A percentile compares a stretch with the other conserved stretches of the same genome.
Evolutionary conservation across 352 stramenopile genomes (phyloP).

Genomic region (Phytophthora crassamura): DNA sequence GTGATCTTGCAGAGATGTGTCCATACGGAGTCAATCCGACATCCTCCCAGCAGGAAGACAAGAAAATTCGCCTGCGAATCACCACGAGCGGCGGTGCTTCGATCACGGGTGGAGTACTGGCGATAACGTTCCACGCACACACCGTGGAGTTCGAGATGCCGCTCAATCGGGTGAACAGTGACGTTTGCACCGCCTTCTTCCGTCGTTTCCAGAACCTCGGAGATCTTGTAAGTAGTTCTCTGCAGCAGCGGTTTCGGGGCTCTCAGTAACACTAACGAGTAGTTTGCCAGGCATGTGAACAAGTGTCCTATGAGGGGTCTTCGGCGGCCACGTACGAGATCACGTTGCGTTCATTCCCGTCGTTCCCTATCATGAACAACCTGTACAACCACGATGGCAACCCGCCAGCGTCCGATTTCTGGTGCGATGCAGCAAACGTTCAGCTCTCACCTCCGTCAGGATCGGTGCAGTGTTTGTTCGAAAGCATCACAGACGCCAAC

Average conservation of each 20-base stretch:
- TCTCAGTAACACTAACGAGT: not conserved
- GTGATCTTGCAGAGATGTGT: constrained; percentile 61
- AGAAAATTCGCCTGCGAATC: constrained; percentile 61
- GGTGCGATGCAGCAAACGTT: constrained; percentile 55
- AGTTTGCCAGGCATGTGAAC: constrained; percentile 43
- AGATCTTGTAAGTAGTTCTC: constrained; percentile 46
- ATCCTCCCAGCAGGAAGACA: constrained; percentile 45
- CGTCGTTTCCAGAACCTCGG: constrained; percentile 76
- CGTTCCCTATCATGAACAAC: constrained; percentile 85
- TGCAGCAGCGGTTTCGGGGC: not conserved
- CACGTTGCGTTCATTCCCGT: constrained; percentile 66
- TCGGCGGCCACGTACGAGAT: constrained; percentile 58
- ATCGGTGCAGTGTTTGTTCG: constrained; percentile 51
- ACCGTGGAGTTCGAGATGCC: constrained; percentile 70
- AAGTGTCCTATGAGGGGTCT: constrained; percentile 39
- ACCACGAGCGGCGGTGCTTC: constrained; percentile 14
- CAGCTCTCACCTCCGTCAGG: constrained; percentile 26
- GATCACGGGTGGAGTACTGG: constrained; percentile 49
- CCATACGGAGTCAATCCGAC: constrained; percentile 68
- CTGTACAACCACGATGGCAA: constrained; percentile 74
- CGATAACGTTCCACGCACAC: constrained; percentile 73
- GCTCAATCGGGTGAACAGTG: constrained; percentile 57
- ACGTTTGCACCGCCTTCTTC: constrained; percentile 67
- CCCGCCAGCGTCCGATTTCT: constrained; percentile 56
- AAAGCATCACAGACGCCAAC: constrained; percentile 44